Conservation (phyloP, 1,284 basidiomycete genomes). For the Cutaneotrichosporon daszewskae region DNA sequence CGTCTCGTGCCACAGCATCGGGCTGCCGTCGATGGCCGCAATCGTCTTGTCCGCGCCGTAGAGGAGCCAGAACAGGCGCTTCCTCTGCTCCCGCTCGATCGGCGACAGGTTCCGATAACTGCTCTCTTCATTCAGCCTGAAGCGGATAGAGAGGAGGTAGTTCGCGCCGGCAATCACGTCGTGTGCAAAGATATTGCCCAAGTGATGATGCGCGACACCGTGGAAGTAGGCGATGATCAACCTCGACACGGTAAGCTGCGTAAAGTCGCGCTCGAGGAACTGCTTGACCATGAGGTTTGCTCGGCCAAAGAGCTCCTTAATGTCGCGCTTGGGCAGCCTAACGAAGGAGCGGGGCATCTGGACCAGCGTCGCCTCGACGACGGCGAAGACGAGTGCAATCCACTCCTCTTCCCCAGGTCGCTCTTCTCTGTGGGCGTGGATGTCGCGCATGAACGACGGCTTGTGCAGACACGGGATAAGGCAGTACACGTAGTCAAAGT, state of each 20-base stretch:
- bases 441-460: constrained; percentile 77
- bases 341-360: constrained; percentile 38
- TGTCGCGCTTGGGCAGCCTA: constrained; percentile 27
- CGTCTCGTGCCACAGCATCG: constrained; percentile 74
- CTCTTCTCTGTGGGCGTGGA: constrained; percentile 68
- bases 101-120: constrained; percentile 45
- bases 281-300: constrained; percentile 15
- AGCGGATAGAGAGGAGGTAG: constrained; percentile 37
- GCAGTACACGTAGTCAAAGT: constrained; percentile 83
- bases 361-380: constrained; percentile 72
- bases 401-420: constrained; percentile 63
- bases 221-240: constrained; percentile 25
- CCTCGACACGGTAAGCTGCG: constrained; percentile 12
- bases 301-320: constrained; percentile 26
- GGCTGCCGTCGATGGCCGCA: constrained; percentile 66
- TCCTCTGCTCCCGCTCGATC: constrained; percentile 73
- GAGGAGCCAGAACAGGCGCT: constrained; percentile 75
- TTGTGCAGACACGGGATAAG: constrained; percentile 57
- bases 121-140: constrained; percentile 71
- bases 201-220: constrained; percentile 5
- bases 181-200: constrained; percentile 4
- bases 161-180: constrained; percentile 7
- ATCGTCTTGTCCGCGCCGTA: constrained; percentile 86
- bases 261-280: constrained; percentile 17
- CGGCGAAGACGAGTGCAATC: constrained; percentile 78